phyloP scores from a whole-genome alignment of 306 rosid genomes.

The Cucumis cinereus region DNA sequence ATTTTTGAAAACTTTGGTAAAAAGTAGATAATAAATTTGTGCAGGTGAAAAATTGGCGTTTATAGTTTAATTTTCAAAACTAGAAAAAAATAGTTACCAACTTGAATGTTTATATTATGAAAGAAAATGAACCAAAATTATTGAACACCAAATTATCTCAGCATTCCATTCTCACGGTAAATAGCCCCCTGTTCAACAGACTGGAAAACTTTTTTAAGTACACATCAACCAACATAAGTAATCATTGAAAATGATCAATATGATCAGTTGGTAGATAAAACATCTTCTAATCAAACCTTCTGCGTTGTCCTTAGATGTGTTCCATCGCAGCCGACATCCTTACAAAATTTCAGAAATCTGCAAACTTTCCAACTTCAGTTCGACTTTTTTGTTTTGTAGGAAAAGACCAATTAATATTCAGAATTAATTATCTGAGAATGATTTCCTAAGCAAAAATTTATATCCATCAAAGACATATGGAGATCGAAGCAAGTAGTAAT shows the following conservation, averaged over 20 bases:
- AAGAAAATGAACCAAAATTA: background rate
- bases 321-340: constrained; percentile 15
- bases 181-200: background rate
- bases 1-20: too few relatives aligned
- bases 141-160: background rate
- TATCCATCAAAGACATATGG: background rate
- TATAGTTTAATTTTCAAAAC: too few relatives aligned
- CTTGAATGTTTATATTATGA: background rate
- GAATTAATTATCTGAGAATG: background rate
- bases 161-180: background rate
- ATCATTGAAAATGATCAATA: background rate
- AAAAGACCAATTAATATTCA: background rate
- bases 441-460: background rate
- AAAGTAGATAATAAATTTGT: too few relatives aligned
- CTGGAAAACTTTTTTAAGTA: background rate
- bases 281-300: background rate
- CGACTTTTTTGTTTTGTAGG: background rate
- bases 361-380: constrained; percentile 16
- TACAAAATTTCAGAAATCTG: constrained; percentile 83
- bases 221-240: background rate
- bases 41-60: too few relatives aligned
- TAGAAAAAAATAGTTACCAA: too few relatives aligned
- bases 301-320: constrained; percentile 12
- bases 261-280: background rate
- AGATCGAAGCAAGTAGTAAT: background rate